A percentile compares a stretch with the other conserved stretches of the same genome.
These are phyloP conservation scores for Blakeslea trispora DNA, from an alignment of 371 early-diverging fungal species.

Conservation along the genomic window DNA sequence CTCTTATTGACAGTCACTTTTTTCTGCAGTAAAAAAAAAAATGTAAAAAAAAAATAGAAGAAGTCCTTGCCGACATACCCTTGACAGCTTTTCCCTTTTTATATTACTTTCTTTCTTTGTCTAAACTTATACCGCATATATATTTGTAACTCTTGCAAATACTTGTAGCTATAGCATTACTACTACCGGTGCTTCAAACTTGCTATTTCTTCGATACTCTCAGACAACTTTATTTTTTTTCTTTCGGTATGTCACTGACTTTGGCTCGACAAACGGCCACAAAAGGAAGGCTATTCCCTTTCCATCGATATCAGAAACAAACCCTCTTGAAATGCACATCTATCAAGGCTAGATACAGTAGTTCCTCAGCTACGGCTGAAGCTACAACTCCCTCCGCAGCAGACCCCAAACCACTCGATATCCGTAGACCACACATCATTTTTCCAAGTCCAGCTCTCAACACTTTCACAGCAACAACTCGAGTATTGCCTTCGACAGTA, in stretches of 20 bases:
- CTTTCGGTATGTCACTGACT: conserved; percentile 17
- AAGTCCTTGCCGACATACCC: conserved; percentile 11
- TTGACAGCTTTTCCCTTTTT: conserved; percentile 17
- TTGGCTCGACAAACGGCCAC: conserved; percentile 17
- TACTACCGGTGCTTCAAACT: not conserved
- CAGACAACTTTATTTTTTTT: not conserved
- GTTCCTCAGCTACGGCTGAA: conserved; percentile 9
- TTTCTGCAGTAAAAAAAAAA: conserved; percentile 3
- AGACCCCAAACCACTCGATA: not conserved
- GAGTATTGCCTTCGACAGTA: conserved; percentile 38
- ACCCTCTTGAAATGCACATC: not conserved
- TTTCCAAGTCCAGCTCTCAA: conserved; percentile 41
- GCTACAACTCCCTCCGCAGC: conserved; percentile 6
- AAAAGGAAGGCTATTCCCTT: conserved; percentile 5
- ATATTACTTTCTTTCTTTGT: conserved; percentile 5
- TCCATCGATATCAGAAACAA: conserved; percentile 6
- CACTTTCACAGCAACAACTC: conserved; percentile 31
- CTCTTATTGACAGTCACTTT: not conserved
- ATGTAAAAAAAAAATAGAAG: not conserved
- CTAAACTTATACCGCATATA: not conserved
- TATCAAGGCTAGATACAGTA: conserved; percentile 1
- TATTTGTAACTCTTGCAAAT: conserved; percentile 7
- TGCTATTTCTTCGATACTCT: not conserved
- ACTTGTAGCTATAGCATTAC: not conserved
- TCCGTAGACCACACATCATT: conserved; percentile 24